Evolutionary conservation across 139 green algal species (phyloP), one percentile per base, ranked within the genome.

Genomic region (Monoraphidium neglectum): DNA sequence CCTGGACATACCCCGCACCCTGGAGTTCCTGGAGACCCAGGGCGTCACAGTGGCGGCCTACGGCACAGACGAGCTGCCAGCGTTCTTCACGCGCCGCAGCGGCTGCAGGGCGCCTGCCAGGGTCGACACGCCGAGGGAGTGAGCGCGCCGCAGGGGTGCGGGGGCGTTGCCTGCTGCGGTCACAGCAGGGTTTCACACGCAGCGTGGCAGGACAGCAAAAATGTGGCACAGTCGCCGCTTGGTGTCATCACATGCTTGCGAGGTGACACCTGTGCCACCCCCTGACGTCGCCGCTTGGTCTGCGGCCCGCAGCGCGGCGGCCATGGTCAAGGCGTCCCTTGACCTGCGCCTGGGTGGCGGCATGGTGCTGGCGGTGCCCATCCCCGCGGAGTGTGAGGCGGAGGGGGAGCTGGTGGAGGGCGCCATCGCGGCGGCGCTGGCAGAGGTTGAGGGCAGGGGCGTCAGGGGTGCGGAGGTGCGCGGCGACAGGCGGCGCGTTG

Each of bases 11-110:
- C 96, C 95, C 0, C 86, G 90, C 36, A 99, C 96, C 0, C 84
- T 99, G 32, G 96, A 99, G 79, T 95, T 89, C 51, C 76, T 99
- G 54, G 94, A 98, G 75, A 97, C 94, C 0, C 86, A 97, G 83
- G 96, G 96, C 4, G 96, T 98, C 37, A 86, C 82, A n/a, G 96
- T 99, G 36, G 90, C 90, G 5, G 86, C 89, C 0, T 95, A 93
- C 64, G 75, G 85, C 1, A 78, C 80, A 0, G 86, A 97, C 61
- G 92, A 99, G 78, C 98, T 99, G 79, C 96, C 96, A 1, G 96
- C 96, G 4, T 99, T 99, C 86, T 99, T 98, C 88, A 96, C 88
- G 2, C 75, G 71, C 0, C 69, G 76, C 64, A 95, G 85, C 62
- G 91, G 96, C 26, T 96, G 88, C 84, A 84, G 68, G 37, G 81